These are phyloP conservation scores for Aciculoconidium aculeatum DNA, from an alignment of 805 yeast species.

Conservation along the genomic window DNA sequence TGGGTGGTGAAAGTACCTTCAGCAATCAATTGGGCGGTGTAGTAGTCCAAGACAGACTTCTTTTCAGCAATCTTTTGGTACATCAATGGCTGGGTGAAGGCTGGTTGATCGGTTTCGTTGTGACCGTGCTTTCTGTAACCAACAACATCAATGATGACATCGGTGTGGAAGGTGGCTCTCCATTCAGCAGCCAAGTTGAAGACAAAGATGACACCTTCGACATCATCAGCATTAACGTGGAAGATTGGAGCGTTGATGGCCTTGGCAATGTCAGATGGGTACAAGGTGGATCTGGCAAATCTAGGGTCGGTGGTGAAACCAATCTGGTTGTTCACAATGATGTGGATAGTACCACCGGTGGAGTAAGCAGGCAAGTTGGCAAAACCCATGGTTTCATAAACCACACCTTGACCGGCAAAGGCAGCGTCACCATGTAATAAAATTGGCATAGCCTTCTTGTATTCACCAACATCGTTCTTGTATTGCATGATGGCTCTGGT, in stretches of 20 bases:
- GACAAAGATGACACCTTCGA: conserved; percentile 85
- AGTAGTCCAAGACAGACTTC: conserved; percentile 82
- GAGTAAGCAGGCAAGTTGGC: conserved; percentile 88
- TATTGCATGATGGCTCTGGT: conserved; percentile 93
- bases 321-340: conserved; percentile 95
- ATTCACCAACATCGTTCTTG: conserved; percentile 79
- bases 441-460: conserved; percentile 84
- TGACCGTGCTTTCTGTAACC: conserved; percentile 99
- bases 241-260: conserved; percentile 95
- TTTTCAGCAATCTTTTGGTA: conserved; percentile 85
- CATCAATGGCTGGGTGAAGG: conserved; percentile 98
- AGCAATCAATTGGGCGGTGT: conserved; percentile 67
- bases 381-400: conserved; percentile 97
- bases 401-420: conserved; percentile 98
- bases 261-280: conserved; percentile 97
- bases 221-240: conserved; percentile 99
- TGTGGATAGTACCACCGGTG: conserved; percentile 97
- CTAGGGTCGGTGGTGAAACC: conserved; percentile 99
- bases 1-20: conserved; percentile 88
- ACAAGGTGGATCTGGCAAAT: conserved; percentile 94
- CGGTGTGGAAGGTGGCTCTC: conserved; percentile 95
- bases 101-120: conserved; percentile 99
- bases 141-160: conserved; percentile 92
- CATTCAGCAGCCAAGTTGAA: conserved; percentile 98
- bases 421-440: conserved; percentile 99